These are phyloP conservation scores for Naumovozyma baii DNA, from an alignment of 805 yeast species.

Conservation along the genomic window DNA sequence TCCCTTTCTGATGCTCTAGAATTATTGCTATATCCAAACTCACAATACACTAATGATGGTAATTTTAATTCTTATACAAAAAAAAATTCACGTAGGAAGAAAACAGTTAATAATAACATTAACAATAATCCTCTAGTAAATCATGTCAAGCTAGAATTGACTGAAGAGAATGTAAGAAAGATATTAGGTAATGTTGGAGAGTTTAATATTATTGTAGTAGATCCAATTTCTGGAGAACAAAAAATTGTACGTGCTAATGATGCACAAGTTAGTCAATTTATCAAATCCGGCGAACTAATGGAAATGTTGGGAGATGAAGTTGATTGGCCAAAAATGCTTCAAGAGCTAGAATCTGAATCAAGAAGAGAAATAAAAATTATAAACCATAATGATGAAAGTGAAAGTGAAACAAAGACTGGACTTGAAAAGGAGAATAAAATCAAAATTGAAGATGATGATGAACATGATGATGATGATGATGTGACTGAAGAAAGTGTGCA, in stretches of 20 bases:
- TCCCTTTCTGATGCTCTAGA: background rate
- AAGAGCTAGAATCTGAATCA: background rate
- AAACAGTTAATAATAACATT: too few species aligned
- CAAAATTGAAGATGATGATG: background rate
- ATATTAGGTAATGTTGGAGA: background rate
- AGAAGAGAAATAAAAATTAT: too few species aligned
- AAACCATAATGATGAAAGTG: background rate
- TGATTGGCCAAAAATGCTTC: background rate
- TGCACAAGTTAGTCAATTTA: background rate
- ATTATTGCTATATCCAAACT: background rate
- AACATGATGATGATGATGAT: background rate
- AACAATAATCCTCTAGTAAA: too few species aligned
- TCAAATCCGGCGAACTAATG: background rate
- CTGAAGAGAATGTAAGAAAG: background rate
- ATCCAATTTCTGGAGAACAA: background rate
- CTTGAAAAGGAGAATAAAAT: background rate
- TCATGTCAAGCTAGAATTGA: background rate
- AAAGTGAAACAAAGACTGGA: too few species aligned
- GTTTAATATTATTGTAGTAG: background rate
- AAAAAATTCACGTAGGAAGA: background rate
- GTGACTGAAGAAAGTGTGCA: background rate
- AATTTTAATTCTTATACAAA: background rate
- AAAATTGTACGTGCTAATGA: background rate
- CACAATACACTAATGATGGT: background rate
- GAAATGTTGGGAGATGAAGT: background rate